Base-by-base conservation (phyloP, 1,284 basidiomycete genomes). In the Austroboletus novae-zelandiae region DNA sequence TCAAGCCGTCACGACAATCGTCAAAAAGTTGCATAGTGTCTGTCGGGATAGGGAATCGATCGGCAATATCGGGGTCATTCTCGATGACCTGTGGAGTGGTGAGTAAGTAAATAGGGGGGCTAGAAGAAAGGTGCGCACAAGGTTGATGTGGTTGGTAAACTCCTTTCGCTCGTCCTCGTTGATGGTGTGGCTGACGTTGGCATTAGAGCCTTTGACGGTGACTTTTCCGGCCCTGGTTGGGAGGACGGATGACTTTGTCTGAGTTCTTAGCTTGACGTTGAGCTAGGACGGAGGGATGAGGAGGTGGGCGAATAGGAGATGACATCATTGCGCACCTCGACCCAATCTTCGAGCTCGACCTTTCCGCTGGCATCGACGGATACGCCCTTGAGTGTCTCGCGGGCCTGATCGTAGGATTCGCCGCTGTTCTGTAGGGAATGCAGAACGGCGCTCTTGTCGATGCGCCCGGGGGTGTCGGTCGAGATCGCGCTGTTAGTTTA, bases 11-110 rank as follows among this genome's bases (percentile, higher is more conserved):
- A 66, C 87, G 83, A 70, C 88, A 91, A 71, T 99, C 96, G 69
- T 99, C 97, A 61, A 99, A 99, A 51, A 99, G 82, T 65, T 99
- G 97, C 92, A 99, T 98, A 23, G 94, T 98, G 58, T 94, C 82
- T n/a, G 94, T 96, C 1, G 95, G 94, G 60, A 99, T 95, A 11
- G 95, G 96, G 52, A 95, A 80, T 37, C 94, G 82, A 53, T 77
- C 71, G 18, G 85, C 88, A 45, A 99, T 78, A 69, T 98, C 94
- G 17, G 82, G 67, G 67, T 99, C 97, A 47, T 91, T 92, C 60
- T 90, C 91, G 47, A 99, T 83, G 35, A 95, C 87, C 93, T 95
- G 8, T 17, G 14, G 4, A 29, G 36, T 29, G 40, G 52, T 54
- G 53, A 57, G 49, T n/a, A 9, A 8, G 14, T 3, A 17, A 43